phyloP scores from a whole-genome alignment of 805 yeast species.

The Saturnispora hagleri region DNA sequence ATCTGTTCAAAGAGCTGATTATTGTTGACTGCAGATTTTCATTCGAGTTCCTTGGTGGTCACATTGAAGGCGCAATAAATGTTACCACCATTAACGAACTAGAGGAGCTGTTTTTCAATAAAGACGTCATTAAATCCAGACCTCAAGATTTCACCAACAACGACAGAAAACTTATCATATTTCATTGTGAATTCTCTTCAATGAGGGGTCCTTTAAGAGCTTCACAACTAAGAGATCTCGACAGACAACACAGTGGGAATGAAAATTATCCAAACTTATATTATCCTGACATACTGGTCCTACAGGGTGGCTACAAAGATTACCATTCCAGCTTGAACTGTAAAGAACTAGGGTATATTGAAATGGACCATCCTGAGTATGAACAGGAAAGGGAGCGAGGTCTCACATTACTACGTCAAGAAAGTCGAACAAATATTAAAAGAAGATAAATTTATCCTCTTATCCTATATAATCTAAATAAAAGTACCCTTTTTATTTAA shows the following conservation, averaged over 20 bases:
- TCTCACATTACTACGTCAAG: conserved; percentile 31
- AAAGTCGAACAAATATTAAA: conserved; percentile 17
- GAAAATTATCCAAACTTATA: conserved; percentile 70
- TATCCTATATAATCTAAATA: background rate
- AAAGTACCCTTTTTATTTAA: conserved; percentile 11
- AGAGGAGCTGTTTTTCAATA: conserved; percentile 43
- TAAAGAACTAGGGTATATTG: conserved; percentile 47
- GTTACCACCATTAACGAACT: conserved; percentile 61
- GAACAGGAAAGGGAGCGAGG: conserved; percentile 37
- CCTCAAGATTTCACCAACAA: conserved; percentile 20
- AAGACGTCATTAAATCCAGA: conserved; percentile 12
- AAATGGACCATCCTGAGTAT: conserved; percentile 64
- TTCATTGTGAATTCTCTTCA: conserved; percentile 92
- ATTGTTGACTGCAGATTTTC: conserved; percentile 87
- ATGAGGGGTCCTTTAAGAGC: conserved; percentile 96
- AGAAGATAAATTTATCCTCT: background rate
- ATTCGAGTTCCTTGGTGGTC: conserved; percentile 91
- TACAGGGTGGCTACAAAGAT: conserved; percentile 85
- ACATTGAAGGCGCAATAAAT: conserved; percentile 75
- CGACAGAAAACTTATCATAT: conserved; percentile 48
- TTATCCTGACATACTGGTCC: conserved; percentile 81
- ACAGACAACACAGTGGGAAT: conserved; percentile 49
- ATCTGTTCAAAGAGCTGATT: conserved; percentile 42
- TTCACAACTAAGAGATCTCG: conserved; percentile 70
- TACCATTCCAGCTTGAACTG: conserved; percentile 47